Evolutionary conservation across 2,329 filamentous ascomycete genomes (phyloP), one percentile per base, ranked within the genome.

Genomic region (Penicillium sp.): DNA sequence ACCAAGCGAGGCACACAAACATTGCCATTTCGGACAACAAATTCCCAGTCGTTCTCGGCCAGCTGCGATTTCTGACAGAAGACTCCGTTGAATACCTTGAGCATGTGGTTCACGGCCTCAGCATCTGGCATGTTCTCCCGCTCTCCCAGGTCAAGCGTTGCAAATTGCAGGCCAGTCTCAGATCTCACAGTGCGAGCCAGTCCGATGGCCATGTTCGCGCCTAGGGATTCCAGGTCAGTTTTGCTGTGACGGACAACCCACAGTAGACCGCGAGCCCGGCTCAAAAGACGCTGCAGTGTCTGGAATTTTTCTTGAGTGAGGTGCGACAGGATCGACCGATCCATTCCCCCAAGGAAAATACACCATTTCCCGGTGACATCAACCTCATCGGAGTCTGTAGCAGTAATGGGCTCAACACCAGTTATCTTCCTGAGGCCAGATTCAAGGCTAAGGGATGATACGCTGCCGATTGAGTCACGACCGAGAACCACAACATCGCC

Each of bases 161-260:
- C 59, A 18, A 66, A 66, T 24, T 55, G 62, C 2, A 66, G 38
- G 7, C 62, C 62, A 1, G 59, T 66, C 43, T 66, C 63, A 3
- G 62, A 65, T 45, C 63, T 49, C 20, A 66, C 59, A 4, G 63
- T 66, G 16, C 63, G 62, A n/a, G 63, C 62, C 2, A 66, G 39
- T 13, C 63, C 63, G 40, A 66, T 61, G 1, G 58, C 52, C 63
- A 66, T 66, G 20, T 65, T 65, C 5, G 61, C 58, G 3, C 56
- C 59, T 10, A 65, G 58, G 9, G 58, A 61, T 24, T 61, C 52
- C 0, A 55, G 38, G 20, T 65, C 55, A 1, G 46, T 29, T 35
- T 60, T 61, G 13, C 40, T 58, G 35, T 66, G 63, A 1, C 63
- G 56, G n/a, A 60, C 56, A 40, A 53, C 46, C 63, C 63, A 66